phyloP scores from a whole-genome alignment of 768 basidiomycete genomes.

The Wakefieldia striispora region DNA sequence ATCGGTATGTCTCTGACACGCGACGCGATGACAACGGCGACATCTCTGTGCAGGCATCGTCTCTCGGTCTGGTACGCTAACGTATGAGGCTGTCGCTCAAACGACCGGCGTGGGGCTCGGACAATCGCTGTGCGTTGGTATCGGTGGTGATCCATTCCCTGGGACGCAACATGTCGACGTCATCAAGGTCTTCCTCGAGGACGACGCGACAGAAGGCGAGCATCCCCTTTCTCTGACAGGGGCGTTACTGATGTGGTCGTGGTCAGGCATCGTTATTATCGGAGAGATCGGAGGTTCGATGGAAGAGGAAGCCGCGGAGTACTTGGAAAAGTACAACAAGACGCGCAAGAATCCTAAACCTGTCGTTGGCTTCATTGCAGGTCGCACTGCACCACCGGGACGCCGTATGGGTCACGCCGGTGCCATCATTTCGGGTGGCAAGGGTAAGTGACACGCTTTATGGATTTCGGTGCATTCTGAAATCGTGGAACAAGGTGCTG shows the following conservation, averaged over 20 bases:
- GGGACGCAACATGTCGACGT: slow-evolving; percentile 96
- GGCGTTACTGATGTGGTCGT: slow-evolving; percentile 4
- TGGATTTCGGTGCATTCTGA: neutral
- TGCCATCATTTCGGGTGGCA: slow-evolving; percentile 97
- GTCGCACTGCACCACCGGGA: slow-evolving; percentile 95
- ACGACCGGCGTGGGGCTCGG: slow-evolving; percentile 95
- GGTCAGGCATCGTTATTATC: slow-evolving; percentile 88
- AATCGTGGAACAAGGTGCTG: slow-evolving; percentile 57
- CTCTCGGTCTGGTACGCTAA: slow-evolving; percentile 92
- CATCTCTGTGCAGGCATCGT: slow-evolving; percentile 65
- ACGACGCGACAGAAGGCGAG: slow-evolving; percentile 89
- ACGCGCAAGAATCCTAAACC: slow-evolving; percentile 85
- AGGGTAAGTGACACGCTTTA: slow-evolving; percentile 53
- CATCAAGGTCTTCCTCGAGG: slow-evolving; percentile 93
- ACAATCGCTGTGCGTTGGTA: slow-evolving; percentile 94
- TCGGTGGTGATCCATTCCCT: slow-evolving; percentile 97
- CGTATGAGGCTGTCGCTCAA: slow-evolving; percentile 98
- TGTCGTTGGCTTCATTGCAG: slow-evolving; percentile 97
- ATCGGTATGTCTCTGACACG: slow-evolving; percentile 61
- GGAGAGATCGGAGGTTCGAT: slow-evolving; percentile 99
- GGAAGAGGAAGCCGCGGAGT: slow-evolving; percentile 99
- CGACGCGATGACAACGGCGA: neutral
- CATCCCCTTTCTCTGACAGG: neutral
- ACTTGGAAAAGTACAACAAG: slow-evolving; percentile 90
- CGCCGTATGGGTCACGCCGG: slow-evolving; percentile 98